Evolutionary conservation across 2,329 filamentous ascomycete species (phyloP).

Genomic region (Ceratocystis cubensis): DNA sequence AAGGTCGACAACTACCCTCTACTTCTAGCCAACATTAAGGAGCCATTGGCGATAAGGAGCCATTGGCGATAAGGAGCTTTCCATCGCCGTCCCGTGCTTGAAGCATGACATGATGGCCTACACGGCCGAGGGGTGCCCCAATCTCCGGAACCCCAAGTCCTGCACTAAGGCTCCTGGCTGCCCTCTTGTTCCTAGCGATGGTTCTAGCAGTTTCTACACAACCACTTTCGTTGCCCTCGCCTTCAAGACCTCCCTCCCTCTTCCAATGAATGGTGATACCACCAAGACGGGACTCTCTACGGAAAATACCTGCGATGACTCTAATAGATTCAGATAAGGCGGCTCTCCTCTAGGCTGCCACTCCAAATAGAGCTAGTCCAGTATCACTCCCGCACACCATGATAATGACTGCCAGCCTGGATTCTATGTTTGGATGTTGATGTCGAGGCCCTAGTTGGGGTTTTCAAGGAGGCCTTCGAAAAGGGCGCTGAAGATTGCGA

Average conservation of each 20-base stretch:
- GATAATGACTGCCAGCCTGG: not conserved
- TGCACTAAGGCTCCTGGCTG: slow-evolving; percentile 40
- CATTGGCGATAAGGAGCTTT: slow-evolving; percentile 45
- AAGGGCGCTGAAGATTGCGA: slow-evolving; percentile 44
- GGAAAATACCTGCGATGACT: not conserved
- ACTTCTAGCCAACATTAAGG: slow-evolving; percentile 46
- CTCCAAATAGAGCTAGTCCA: slow-evolving; percentile 33
- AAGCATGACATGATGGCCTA: slow-evolving; percentile 55
- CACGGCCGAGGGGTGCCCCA: slow-evolving; percentile 46
- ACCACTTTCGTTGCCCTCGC: not conserved
- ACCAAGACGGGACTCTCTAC: not conserved
- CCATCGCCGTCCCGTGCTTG: slow-evolving; percentile 55
- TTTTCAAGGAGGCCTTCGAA: slow-evolving; percentile 44
- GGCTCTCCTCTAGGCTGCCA: slow-evolving; percentile 45
- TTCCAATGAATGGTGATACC: not conserved
- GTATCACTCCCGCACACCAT: not conserved
- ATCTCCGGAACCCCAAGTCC: slow-evolving; percentile 32
- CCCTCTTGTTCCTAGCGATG: slow-evolving; percentile 40
- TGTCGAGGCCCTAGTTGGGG: slow-evolving; percentile 25
- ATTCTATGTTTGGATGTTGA: not conserved
- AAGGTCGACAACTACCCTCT: slow-evolving; percentile 53
- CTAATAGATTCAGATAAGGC: slow-evolving; percentile 30
- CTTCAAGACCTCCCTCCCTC: not conserved
- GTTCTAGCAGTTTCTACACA: slow-evolving; percentile 24
- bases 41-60: slow-evolving; percentile 42